A percentile compares a stretch with the other conserved stretches of the same genome.
These are phyloP conservation scores for Alternaria conjuncta DNA, from an alignment of 2,329 filamentous ascomycete genomes.

Conservation along the genomic window DNA sequence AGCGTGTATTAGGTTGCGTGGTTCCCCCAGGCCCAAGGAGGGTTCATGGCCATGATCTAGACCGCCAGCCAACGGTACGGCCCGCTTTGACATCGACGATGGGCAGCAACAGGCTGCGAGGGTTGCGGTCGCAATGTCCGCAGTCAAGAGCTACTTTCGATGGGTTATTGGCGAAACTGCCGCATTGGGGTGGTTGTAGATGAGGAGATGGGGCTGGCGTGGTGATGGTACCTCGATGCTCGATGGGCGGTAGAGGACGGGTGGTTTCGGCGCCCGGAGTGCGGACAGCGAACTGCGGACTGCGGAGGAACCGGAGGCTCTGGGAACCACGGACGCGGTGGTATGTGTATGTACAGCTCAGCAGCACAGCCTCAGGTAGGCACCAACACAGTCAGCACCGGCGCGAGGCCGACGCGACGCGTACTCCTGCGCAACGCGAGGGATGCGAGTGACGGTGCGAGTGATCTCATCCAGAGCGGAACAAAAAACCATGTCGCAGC, in stretches of 20 bases:
- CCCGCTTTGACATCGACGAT: constrained; percentile 8
- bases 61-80: constrained; percentile 13
- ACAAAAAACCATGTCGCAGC: neutral
- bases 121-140: constrained; percentile 8
- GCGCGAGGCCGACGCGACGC: neutral
- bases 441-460: neutral
- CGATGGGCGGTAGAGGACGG: neutral
- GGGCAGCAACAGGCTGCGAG: constrained; percentile 9
- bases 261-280: neutral
- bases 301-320: neutral
- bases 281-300: neutral
- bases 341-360: neutral
- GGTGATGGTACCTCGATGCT: neutral
- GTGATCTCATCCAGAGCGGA: neutral
- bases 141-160: constrained; percentile 4
- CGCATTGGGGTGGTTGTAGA: constrained; percentile 1
- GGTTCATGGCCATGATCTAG: constrained; percentile 10
- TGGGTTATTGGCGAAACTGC: constrained; percentile 1
- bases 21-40: neutral
- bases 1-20: neutral
- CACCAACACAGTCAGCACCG: neutral
- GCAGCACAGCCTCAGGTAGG: neutral
- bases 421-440: neutral
- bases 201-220: neutral
- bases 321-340: neutral